These are phyloP conservation scores for Aspergillus persii DNA, from an alignment of 2,329 filamentous ascomycete species.

Conservation along the genomic window DNA sequence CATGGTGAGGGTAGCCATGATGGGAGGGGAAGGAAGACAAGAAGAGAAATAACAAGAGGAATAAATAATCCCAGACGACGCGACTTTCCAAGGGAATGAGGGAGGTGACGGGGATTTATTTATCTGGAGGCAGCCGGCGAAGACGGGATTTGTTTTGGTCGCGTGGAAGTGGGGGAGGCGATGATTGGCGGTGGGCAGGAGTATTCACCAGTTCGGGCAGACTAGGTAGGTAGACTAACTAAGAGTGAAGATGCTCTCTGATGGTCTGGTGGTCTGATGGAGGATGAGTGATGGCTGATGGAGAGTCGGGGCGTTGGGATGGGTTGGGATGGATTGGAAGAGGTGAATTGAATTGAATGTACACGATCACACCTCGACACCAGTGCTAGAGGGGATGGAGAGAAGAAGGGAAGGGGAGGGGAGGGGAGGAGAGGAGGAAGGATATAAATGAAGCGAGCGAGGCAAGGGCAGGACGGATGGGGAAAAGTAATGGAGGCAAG, in stretches of 20 bases:
- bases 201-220: not conserved
- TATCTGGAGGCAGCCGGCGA: conserved; percentile 1
- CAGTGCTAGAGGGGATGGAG: conserved; percentile 2
- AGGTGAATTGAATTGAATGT: not conserved
- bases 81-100: not conserved
- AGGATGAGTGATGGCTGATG: too few relatives aligned
- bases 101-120: not conserved
- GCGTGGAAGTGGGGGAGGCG: conserved; percentile 23
- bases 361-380: not conserved
- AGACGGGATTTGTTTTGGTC: conserved; percentile 19
- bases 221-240: not conserved
- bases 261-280: not conserved
- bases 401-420: not conserved
- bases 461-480: not conserved
- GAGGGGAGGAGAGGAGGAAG: not conserved
- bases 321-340: not conserved
- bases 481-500: conserved; percentile 3
- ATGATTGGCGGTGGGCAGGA: conserved; percentile 21
- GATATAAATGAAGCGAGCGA: conserved; percentile 4
- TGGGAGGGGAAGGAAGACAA: not conserved
- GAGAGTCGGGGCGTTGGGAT: too few relatives aligned
- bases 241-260: too few relatives aligned
- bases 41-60: not conserved
- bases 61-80: not conserved
- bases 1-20: conserved; percentile 37